Percentiles rank a stretch among this genome's conserved stretches.
Conservation (phyloP, 2,329 filamentous ascomycete genomes). For the Fusarium chuoi region DNA sequence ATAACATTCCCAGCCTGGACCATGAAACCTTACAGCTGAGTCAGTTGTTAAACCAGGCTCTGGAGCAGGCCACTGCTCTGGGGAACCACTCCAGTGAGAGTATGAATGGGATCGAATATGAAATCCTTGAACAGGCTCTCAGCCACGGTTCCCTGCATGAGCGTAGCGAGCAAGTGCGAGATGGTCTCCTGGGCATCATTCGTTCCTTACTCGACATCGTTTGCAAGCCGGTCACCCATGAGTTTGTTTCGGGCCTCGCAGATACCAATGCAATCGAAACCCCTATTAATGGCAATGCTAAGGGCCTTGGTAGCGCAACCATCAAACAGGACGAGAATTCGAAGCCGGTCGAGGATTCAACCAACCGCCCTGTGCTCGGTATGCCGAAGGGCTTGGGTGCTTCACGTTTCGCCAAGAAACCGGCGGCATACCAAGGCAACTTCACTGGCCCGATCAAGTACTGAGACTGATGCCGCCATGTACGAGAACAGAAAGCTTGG, state of each 20-base stretch:
- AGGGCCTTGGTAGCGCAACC: not conserved
- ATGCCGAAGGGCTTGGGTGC: conserved; percentile 26
- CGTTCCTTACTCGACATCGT: conserved; percentile 21
- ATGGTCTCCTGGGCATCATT: conserved; percentile 35
- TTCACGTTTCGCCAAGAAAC: conserved; percentile 27
- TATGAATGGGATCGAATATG: conserved; percentile 41
- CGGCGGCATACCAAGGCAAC: not conserved
- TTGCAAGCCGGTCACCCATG: not conserved
- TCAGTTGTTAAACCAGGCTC: conserved; percentile 2
- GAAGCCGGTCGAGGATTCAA: not conserved
- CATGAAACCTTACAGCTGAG: conserved; percentile 1
- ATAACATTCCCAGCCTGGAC: not conserved
- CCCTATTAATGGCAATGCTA: not conserved
- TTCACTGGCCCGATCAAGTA: conserved; percentile 27
- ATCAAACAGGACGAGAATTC: not conserved
- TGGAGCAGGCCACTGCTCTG: conserved; percentile 9
- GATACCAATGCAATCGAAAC: not conserved
- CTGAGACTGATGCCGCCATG: not conserved
- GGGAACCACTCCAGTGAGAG: conserved; percentile 23
- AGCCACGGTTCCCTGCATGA: conserved; percentile 38
- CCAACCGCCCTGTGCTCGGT: not conserved
- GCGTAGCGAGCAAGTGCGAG: conserved; percentile 38
- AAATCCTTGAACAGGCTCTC: conserved; percentile 42
- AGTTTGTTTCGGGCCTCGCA: not conserved
- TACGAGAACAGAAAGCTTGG: not conserved